Base-by-base conservation (phyloP, 1,139 yeast species). In the Kodamaea sp. region DNA sequence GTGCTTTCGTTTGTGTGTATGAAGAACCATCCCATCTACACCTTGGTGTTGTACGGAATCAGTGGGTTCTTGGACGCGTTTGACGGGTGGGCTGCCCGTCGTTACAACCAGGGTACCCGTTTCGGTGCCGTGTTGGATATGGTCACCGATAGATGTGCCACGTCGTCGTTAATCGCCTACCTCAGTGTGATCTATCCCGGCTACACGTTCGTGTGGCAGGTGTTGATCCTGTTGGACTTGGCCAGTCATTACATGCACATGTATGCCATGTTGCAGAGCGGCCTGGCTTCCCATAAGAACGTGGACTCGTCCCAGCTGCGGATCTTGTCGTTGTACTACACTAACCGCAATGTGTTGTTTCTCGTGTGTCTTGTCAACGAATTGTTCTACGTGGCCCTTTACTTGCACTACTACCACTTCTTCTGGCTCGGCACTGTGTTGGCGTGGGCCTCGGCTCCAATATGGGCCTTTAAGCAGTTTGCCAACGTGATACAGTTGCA, bases 101-200 rank as follows among this genome's bases (percentile, higher is more conserved):
- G 76, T 52, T 88, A 71, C 59, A 79, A 85, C 56, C 99, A 94
- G 61, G 86, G 96, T 11, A 87, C 97, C 23, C 76, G 79, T 47
- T 88, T 89, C 51, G 99, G 98, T 22, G 97, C 98, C 10, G 96
- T 94, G 15, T 73, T 94, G 51, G 99, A 94, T 63, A 94, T 94
- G 99, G 97, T 94, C 23, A 92, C 98, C 19, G 99, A 94, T 57
- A 75, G 99, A 56, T 92, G 97, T 58, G 92, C 98, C 16, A 94
- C 99, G 0, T 79, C 95, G 10, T 85, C 96, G 15, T 73, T 94
- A 52, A 81, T 89, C 48, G 89, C 95, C 57, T 92, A 78, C 60
- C 71, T 94, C 41, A 79, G 94, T 49, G 81, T 86, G 27, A 71
- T 86, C 34, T 90, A 87, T 55, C 97, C 97, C 7, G 40, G 53